Base-by-base conservation (phyloP, 1,284 basidiomycete species). In the Vanrija sp. region DNA sequence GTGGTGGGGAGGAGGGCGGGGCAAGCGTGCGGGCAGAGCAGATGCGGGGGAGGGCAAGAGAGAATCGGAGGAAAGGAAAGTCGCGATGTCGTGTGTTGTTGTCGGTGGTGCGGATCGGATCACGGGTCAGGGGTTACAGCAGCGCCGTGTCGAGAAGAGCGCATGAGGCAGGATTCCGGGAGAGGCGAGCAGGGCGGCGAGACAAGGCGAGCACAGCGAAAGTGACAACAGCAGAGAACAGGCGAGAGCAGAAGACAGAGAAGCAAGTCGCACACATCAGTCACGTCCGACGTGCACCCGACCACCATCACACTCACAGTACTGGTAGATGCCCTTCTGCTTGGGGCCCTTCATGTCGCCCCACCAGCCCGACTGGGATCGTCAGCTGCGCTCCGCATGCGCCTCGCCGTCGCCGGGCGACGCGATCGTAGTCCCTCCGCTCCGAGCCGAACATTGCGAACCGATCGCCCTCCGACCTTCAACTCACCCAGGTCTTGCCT, bases 341-440 rank as follows among this genome's bases (percentile, higher is more conserved):
- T 81, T 86, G 43, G 79, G 81, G 57, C 82, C 82, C 49, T 80
- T 79, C 72, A 85, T 83, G 78, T 88, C 86, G 79, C 92, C 92
- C 92, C 92, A 96, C 92, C 92, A 95, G 53, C 86, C 80, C 77
- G 83, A 87, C 90, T 94, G 59, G 52, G 56, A 25, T 3, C 48
- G 56, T 62, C 53, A 54, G 50, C 21, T 23, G 21, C 21, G 21
- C n/a, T n/a, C n/a, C n/a, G n/a, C n/a, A n/a, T n/a, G n/a, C n/a
- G n/a, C n/a, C n/a, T n/a, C n/a, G n/a, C n/a, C n/a, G n/a, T n/a
- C n/a, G n/a, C n/a, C n/a, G n/a, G n/a, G n/a, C n/a, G n/a, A n/a
- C n/a, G n/a, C n/a, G n/a, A n/a, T n/a, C 7, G 38, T 42, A 43
- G 45, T 28, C 28, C 6, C 3, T 28, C 28, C 10, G 28, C 28